Conservation (phyloP, 768 basidiomycete genomes). For the Naganishia kalamii region DNA sequence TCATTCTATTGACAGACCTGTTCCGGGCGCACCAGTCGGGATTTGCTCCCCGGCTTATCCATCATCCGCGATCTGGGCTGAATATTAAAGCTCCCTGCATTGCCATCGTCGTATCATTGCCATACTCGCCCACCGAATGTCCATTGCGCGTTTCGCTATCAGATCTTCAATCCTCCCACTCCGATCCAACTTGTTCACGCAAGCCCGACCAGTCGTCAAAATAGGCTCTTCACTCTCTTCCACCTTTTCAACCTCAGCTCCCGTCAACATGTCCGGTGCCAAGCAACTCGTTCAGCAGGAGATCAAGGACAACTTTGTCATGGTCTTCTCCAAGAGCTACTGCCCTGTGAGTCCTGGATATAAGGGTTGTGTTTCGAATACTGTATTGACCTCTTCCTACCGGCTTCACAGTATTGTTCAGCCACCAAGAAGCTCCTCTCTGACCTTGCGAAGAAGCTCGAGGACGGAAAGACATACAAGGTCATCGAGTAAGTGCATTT, state of each 20-base stretch:
- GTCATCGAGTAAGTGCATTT: constrained; percentile 24
- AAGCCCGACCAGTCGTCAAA: constrained; percentile 8
- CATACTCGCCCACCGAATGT: constrained; percentile 12
- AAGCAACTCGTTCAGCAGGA: constrained; percentile 34
- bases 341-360: constrained; percentile 39
- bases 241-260: constrained; percentile 16
- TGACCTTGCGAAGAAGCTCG: constrained; percentile 26
- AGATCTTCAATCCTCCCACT: neutral
- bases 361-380: too few species aligned
- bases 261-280: constrained; percentile 25
- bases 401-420: constrained; percentile 18
- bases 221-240: constrained; percentile 21
- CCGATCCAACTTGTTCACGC: constrained; percentile 3
- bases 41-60: too few species aligned
- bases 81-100: too few species aligned
- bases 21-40: too few species aligned
- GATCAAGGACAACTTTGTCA: constrained; percentile 40
- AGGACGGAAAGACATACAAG: constrained; percentile 31
- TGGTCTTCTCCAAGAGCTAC: constrained; percentile 42
- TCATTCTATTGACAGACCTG: too few species aligned
- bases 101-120: too few species aligned
- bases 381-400: too few species aligned
- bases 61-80: too few species aligned
- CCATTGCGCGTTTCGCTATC: neutral
- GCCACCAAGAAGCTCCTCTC: constrained; percentile 23